Evolutionary conservation across 371 early-diverging fungal genomes (phyloP).

Genomic region (Rhizopus delemar): DNA sequence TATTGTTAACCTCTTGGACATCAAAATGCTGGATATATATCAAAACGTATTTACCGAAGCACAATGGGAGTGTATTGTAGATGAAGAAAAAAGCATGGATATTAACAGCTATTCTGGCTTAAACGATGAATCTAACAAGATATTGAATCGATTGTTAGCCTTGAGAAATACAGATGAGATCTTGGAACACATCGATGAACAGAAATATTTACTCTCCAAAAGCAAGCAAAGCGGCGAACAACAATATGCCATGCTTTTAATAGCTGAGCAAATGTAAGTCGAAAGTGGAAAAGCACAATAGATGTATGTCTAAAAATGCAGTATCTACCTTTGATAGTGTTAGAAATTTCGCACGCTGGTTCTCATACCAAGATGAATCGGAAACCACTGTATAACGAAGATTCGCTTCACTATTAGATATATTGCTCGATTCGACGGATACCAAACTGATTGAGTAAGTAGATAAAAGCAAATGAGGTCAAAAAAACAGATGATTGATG

Average conservation of each 20-base stretch:
- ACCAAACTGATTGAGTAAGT: constrained; percentile 18
- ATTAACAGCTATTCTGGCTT: constrained; percentile 17
- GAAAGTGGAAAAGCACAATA: constrained; percentile 16
- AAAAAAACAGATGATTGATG: constrained; percentile 18
- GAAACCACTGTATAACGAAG: constrained; percentile 14
- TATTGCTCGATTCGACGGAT: constrained; percentile 13
- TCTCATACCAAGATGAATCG: constrained; percentile 14
- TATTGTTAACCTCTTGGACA: constrained; percentile 9
- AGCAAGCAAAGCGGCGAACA: constrained; percentile 15
- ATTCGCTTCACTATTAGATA: constrained; percentile 12
- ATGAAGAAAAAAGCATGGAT: constrained; percentile 18
- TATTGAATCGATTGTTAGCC: constrained; percentile 18
- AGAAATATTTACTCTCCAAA: constrained; percentile 13
- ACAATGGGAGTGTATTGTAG: not conserved
- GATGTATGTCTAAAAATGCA: constrained; percentile 19
- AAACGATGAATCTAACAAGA: constrained; percentile 16
- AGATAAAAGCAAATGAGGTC: constrained; percentile 18
- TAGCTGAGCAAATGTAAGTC: constrained; percentile 18
- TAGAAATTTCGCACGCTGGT: constrained; percentile 18
- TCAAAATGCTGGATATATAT: not conserved
- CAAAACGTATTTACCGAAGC: constrained; percentile 1
- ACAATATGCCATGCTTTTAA: constrained; percentile 13
- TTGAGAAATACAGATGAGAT: constrained; percentile 16
- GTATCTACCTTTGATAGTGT: constrained; percentile 17
- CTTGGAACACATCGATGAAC: constrained; percentile 15